Evolutionary conservation across 805 yeast genomes (phyloP).

Genomic region (Cyberlindnera maritima): DNA sequence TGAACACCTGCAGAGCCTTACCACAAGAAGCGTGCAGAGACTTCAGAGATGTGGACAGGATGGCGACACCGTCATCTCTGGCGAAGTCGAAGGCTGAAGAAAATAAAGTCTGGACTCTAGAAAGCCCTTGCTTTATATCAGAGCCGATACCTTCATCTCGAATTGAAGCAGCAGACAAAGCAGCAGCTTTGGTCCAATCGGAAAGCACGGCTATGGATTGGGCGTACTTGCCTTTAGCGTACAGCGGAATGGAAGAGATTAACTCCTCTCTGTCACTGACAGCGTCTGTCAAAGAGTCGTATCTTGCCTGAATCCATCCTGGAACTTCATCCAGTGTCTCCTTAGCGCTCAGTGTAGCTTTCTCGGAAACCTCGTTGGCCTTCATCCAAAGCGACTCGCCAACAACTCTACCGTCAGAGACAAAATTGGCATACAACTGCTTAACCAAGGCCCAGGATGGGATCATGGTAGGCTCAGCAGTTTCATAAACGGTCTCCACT

Average conservation of each 20-base stretch:
- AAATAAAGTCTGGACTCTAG: neutral
- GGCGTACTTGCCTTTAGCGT: too few species aligned
- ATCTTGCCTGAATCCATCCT: neutral
- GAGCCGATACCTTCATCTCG: neutral
- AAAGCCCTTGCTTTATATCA: neutral
- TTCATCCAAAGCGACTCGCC: constrained; percentile 4
- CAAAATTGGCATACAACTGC: constrained; percentile 9
- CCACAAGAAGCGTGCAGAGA: too few species aligned
- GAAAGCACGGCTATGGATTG: neutral
- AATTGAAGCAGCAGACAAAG: neutral
- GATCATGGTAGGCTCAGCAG: constrained; percentile 1
- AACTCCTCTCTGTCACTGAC: neutral
- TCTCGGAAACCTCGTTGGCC: neutral
- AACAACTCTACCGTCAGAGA: constrained; percentile 5
- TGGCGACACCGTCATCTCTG: neutral
- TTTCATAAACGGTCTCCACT: constrained; percentile 13
- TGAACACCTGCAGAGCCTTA: too few species aligned
- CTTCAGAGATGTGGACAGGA: too few species aligned
- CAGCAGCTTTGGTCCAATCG: neutral
- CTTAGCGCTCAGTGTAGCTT: neutral
- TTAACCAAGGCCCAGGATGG: constrained; percentile 17
- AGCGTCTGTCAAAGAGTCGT: neutral
- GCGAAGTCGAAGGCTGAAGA: neutral
- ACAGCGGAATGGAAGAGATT: too few species aligned
- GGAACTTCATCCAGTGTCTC: neutral